phyloP scores from a whole-genome alignment of 2,329 filamentous ascomycete genomes.

The Alternaria ventricosa region DNA sequence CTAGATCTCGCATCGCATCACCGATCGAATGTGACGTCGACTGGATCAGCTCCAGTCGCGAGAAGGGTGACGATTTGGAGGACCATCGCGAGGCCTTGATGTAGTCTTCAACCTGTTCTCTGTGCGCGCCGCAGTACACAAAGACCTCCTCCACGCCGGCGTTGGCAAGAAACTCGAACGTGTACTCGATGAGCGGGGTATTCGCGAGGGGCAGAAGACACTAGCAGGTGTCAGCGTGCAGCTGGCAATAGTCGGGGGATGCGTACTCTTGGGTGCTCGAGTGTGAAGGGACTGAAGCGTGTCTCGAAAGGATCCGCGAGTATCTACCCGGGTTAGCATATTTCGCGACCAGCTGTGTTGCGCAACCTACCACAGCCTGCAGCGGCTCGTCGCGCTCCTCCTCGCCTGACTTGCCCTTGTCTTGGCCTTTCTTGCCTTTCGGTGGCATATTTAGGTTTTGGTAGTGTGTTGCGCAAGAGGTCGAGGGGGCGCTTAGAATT shows the following conservation, averaged over 20 bases:
- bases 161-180: constrained; percentile 92
- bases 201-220: constrained; percentile 94
- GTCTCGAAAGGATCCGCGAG: constrained; percentile 95
- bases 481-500: constrained; percentile 14
- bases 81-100: constrained; percentile 79
- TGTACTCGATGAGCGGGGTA: constrained; percentile 95
- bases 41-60: constrained; percentile 80
- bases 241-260: not conserved
- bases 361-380: constrained; percentile 64
- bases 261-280: constrained; percentile 84
- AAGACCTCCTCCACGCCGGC: constrained; percentile 94
- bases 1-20: constrained; percentile 92
- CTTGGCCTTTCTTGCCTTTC: constrained; percentile 55
- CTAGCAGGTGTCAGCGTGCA: constrained; percentile 55
- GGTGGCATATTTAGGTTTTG: constrained; percentile 51
- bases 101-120: constrained; percentile 85
- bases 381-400: constrained; percentile 68
- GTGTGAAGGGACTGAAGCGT: constrained; percentile 85
- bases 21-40: constrained; percentile 87
- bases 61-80: constrained; percentile 77
- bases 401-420: constrained; percentile 52
- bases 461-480: constrained; percentile 5
- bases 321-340: constrained; percentile 61
- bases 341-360: constrained; percentile 9
- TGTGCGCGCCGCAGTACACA: constrained; percentile 88